Conservation (phyloP, 805 yeast species). For the Henningerozyma blattae region DNA sequence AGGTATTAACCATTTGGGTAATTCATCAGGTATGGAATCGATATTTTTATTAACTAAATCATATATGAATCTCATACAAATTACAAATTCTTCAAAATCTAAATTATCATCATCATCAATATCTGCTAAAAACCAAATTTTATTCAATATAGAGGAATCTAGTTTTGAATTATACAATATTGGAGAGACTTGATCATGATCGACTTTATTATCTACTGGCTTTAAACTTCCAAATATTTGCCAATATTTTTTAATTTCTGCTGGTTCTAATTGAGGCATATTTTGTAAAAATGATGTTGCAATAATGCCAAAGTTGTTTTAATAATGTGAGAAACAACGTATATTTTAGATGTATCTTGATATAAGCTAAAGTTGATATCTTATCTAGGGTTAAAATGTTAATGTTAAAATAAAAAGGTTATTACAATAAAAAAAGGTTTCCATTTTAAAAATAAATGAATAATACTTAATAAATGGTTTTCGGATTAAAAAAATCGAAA, state of each 20-base stretch:
- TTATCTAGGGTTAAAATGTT: no score
- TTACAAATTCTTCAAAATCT: conserved; percentile 96
- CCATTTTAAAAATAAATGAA: no score
- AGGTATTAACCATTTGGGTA: conserved; percentile 92
- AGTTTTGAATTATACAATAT: conserved; percentile 85
- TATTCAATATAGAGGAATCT: conserved; percentile 61
- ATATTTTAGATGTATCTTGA: no score
- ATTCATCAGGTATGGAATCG: conserved; percentile 47
- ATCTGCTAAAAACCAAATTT: conserved; percentile 87
- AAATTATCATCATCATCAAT: conserved; percentile 83
- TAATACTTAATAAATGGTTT: no score
- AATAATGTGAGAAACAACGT: no score
- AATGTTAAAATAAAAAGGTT: no score
- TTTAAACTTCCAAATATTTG: conserved; percentile 85
- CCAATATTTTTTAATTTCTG: conserved; percentile 97
- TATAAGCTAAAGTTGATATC: no score
- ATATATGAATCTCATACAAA: conserved; percentile 90
- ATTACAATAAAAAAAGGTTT: no score
- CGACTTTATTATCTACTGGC: conserved; percentile 67
- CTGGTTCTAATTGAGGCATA: conserved; percentile 73
- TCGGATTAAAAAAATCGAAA: no score
- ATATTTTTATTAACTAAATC: conserved; percentile 73
- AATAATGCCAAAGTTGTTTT: no score
- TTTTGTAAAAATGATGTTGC: no score
- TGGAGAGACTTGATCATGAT: conserved; percentile 75